Conservation (phyloP, 2,329 filamentous ascomycete species). For the Mycosphaerelloides madeirae region DNA sequence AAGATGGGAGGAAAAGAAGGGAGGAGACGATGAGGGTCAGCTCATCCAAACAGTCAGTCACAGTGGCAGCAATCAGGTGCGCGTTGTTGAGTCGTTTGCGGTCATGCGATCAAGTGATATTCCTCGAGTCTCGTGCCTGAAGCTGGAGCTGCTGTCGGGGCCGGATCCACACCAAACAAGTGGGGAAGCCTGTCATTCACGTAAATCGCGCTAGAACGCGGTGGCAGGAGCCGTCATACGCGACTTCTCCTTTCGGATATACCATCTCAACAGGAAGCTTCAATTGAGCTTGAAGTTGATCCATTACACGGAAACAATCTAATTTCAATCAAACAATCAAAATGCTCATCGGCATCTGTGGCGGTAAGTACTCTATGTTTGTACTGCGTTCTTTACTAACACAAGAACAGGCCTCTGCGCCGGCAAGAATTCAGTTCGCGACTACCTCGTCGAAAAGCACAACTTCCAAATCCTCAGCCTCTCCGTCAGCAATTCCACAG, state of each 20-base stretch:
- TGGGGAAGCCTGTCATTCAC: too few relatives aligned
- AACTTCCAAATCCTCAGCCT: slow-evolving; percentile 72
- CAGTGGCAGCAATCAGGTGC: neutral
- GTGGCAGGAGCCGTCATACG: too few relatives aligned
- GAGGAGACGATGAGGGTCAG: neutral
- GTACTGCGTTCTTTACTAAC: neutral
- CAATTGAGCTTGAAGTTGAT: too few relatives aligned
- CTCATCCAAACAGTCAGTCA: too few relatives aligned
- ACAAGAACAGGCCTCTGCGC: slow-evolving; percentile 73
- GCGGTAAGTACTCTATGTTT: slow-evolving; percentile 46
- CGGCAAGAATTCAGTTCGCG: slow-evolving; percentile 83
- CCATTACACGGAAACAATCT: too few relatives aligned
- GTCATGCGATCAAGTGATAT: too few relatives aligned
- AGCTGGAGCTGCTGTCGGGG: too few relatives aligned
- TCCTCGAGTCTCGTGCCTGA: too few relatives aligned
- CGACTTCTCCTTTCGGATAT: too few relatives aligned
- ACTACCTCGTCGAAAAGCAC: slow-evolving; percentile 80
- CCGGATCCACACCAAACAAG: too few relatives aligned
- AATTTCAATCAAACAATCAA: neutral
- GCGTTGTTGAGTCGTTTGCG: neutral
- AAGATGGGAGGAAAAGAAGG: neutral
- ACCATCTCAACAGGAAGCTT: too few relatives aligned
- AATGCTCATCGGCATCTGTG: slow-evolving; percentile 62
- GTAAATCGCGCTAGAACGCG: too few relatives aligned
- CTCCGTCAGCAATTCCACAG: slow-evolving; percentile 28